A percentile compares a stretch with the other conserved stretches of the same genome.
Evolutionary conservation across 2,329 filamentous ascomycete genomes (phyloP).

Genomic region (Fusarium drepaniforme): DNA sequence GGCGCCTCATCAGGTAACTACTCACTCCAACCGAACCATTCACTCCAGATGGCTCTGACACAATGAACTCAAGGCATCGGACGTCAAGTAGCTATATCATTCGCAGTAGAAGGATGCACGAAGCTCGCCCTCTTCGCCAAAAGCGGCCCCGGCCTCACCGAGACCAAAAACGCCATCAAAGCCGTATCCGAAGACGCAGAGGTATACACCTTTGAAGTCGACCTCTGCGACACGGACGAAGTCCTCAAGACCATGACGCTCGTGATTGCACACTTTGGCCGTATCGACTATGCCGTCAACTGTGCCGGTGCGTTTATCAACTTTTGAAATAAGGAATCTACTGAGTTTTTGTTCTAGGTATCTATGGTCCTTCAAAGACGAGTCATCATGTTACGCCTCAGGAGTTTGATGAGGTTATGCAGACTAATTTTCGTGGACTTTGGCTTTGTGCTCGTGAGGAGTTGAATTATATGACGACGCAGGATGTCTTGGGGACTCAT

Average conservation of each 20-base stretch:
- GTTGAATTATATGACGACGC: slow-evolving; percentile 56
- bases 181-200: slow-evolving; percentile 7
- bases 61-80: slow-evolving; percentile 20
- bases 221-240: slow-evolving; percentile 51
- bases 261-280: slow-evolving; percentile 50
- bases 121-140: slow-evolving; percentile 57
- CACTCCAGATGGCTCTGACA: background rate
- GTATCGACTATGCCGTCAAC: slow-evolving; percentile 62
- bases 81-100: slow-evolving; percentile 52
- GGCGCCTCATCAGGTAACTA: slow-evolving; percentile 47
- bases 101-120: slow-evolving; percentile 57
- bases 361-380: slow-evolving; percentile 51
- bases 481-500: slow-evolving; percentile 55
- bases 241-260: slow-evolving; percentile 49
- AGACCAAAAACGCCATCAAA: slow-evolving; percentile 43
- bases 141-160: slow-evolving; percentile 46
- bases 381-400: slow-evolving; percentile 50
- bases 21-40: background rate
- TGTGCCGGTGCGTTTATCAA: slow-evolving; percentile 49
- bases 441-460: slow-evolving; percentile 60
- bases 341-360: slow-evolving; percentile 40
- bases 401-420: slow-evolving; percentile 58
- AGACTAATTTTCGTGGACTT: slow-evolving; percentile 57
- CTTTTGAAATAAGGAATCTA: background rate
- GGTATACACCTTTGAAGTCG: slow-evolving; percentile 43